These are phyloP conservation scores for Ambrosia artemisiifolia DNA, from an alignment of 129 eudicot genomes.

Conservation along the genomic window DNA sequence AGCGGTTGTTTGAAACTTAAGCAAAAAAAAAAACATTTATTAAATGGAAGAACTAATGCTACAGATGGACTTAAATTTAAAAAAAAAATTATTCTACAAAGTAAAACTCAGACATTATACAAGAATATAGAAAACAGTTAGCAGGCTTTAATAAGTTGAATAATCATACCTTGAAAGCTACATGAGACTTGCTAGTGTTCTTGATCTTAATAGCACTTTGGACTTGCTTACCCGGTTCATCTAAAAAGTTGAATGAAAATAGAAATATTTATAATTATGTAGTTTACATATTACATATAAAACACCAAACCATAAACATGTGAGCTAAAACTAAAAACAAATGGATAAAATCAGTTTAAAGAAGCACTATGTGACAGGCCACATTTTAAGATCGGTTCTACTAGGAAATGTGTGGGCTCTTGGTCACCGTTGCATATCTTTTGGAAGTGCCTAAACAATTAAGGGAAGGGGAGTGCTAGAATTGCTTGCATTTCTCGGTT, in stretches of 20 bases:
- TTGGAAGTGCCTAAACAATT: not conserved
- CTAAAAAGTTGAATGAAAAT: slow-evolving; percentile 32
- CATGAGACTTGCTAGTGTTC: slow-evolving; percentile 97
- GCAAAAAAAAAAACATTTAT: slow-evolving; percentile 25
- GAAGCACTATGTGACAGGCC: not conserved
- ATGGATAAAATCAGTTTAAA: not conserved
- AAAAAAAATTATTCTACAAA: not conserved
- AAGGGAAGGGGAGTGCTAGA: too few species aligned
- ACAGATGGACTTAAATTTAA: not conserved
- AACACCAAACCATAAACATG: not conserved
- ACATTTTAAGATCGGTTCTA: not conserved
- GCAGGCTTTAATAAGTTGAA: not conserved
- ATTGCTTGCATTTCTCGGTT: too few species aligned
- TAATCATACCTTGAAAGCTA: slow-evolving; percentile 85
- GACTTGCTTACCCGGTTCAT: slow-evolving; percentile 98
- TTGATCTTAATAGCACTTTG: slow-evolving; percentile 90
- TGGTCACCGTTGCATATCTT: not conserved
- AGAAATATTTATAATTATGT: not conserved
- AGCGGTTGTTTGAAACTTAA: slow-evolving; percentile 94
- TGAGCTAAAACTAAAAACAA: not conserved
- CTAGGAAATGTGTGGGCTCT: not conserved
- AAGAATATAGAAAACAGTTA: not conserved
- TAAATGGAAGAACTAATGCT: not conserved
- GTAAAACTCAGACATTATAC: slow-evolving; percentile 3
- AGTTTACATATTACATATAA: not conserved